phyloP scores from a whole-genome alignment of 2,329 filamentous ascomycete species.

The Tolypocladium tropicale region DNA sequence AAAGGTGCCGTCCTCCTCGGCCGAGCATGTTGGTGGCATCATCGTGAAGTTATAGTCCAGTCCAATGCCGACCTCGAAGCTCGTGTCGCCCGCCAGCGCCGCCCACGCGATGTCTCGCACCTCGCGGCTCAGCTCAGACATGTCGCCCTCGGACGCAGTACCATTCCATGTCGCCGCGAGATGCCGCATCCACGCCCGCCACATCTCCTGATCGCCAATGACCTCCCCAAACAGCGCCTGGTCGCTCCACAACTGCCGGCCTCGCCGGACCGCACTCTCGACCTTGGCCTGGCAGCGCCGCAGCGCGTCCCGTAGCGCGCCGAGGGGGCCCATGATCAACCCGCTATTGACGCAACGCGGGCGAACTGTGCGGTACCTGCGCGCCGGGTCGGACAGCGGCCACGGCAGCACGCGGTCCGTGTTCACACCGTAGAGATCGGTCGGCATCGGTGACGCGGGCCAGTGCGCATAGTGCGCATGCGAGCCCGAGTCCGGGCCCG shows the following conservation, averaged over 20 bases:
- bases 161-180: no score
- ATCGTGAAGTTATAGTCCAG: background rate
- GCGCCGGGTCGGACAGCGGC: background rate
- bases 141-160: no score
- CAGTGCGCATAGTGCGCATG: background rate
- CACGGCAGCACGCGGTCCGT: background rate
- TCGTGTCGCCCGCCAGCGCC: background rate
- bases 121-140: no score
- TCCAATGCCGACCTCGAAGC: background rate
- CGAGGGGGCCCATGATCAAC: background rate
- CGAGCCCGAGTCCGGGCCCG: background rate
- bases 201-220: background rate
- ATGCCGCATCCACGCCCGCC: background rate
- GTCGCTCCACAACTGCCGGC: background rate
- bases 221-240: background rate
- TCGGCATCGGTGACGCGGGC: background rate
- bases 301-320: background rate
- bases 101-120: background rate
- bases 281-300: background rate
- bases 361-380: background rate
- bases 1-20: background rate
- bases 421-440: background rate
- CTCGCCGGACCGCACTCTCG: background rate
- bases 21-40: background rate
- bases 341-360: background rate